Conservation (phyloP, 176 grass and related monocot genomes). For the Rhipidocladum racemiflorum region DNA sequence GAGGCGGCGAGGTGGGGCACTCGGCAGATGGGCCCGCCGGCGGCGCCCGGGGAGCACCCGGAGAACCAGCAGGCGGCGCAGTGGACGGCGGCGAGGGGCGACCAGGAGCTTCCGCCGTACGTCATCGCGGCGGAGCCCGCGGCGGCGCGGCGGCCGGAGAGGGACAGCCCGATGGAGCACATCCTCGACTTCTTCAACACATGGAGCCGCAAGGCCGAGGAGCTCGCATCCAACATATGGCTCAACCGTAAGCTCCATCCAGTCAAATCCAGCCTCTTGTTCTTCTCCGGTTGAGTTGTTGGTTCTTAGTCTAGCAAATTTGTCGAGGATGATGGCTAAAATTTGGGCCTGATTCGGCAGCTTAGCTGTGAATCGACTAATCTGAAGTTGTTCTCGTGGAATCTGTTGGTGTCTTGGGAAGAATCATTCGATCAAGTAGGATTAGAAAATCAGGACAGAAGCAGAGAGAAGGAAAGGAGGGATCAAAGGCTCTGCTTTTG, state of each 20-base stretch:
- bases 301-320: background rate
- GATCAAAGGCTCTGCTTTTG: background rate
- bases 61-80: slow-evolving; percentile 71
- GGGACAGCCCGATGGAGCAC: slow-evolving; percentile 68
- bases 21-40: slow-evolving; percentile 61
- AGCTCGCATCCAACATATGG: slow-evolving; percentile 87
- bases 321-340: background rate
- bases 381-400: background rate
- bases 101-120: slow-evolving; percentile 78
- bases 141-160: background rate
- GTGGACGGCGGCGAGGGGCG: slow-evolving; percentile 46
- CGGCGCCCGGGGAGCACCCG: slow-evolving; percentile 65
- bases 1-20: too few relatives aligned
- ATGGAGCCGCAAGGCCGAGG: slow-evolving; percentile 86
- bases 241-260: slow-evolving; percentile 47
- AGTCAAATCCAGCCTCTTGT: background rate
- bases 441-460: background rate
- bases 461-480: too few relatives aligned
- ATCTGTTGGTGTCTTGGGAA: background rate
- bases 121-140: slow-evolving; percentile 38
- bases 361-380: background rate
- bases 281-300: background rate
- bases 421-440: background rate
- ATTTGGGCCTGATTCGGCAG: background rate
- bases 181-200: slow-evolving; percentile 87